Evolutionary conservation across 257 asterid species (phyloP), one percentile per base, ranked within the genome.

Genomic region (Capsicum rhomboideum): DNA sequence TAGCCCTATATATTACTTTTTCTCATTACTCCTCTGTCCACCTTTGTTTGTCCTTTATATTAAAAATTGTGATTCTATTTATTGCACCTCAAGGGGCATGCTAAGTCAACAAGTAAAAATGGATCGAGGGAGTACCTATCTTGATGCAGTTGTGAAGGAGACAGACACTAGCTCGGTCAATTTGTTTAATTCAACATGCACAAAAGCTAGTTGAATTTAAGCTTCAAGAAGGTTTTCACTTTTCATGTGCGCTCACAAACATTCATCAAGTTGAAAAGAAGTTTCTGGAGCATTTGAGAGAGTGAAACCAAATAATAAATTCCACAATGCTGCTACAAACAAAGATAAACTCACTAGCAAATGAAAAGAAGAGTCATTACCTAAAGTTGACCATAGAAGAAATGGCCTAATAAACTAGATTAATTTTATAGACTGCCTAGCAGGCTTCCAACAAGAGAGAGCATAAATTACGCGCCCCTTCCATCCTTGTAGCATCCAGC

Each of bases 401-500:
- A 49, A 75, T 49, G 14, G 26, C 81, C 61, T 49, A 29, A 75
- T 75, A 75, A 46, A 74, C 37, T 42, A 75, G 42, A 14, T 9
- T n/a, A 49, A 26, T 75, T 49, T 75, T 49, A 49, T 14, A n/a
- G 42, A 75, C 26, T 49, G 61, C 23, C 31, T 10, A 29, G 81
- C 10, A 77, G 87, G 88, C 69, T 83, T 82, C 88, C 91, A 88
- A 80, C 81, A 80, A 2, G 89, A 86, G 75, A 85, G 82, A 20
- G 91, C 89, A 49, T 75, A 68, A 54, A 79, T 49, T 1, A 86
- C 85, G 16, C 86, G 82, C n/a, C 91, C 89, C 78, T 88, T 86
- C 88, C 91, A 88, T 17, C 88, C 91, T 50, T 84, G 89, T 40
- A 88, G 67, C 87, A 88, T 72, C 91, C 91, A 88, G 13, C 80